phyloP scores from a whole-genome alignment of 257 asterid genomes.

The Solanum bukasovii region DNA sequence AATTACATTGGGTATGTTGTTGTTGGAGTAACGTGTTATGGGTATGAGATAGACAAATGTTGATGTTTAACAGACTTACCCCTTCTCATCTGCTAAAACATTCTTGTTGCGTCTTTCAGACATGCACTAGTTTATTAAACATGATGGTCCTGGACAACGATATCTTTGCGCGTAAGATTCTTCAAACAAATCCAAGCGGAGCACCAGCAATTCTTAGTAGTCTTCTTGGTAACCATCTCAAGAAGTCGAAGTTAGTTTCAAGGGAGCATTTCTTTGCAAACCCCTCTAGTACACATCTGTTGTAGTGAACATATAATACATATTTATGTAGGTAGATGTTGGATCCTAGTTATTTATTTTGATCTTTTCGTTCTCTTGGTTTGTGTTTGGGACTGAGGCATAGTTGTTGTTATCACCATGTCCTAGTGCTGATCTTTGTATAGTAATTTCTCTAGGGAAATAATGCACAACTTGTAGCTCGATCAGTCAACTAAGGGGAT shows the following conservation, averaged over 20 bases:
- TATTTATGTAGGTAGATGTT: not conserved
- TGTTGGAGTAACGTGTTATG: not conserved
- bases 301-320: constrained; percentile 22
- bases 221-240: constrained; percentile 34
- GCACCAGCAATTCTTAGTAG: constrained; percentile 57
- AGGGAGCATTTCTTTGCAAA: constrained; percentile 76
- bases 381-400: not conserved
- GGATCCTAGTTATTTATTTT: not conserved
- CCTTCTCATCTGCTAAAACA: constrained; percentile 5
- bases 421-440: not conserved
- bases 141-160: constrained; percentile 58
- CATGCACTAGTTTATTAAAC: constrained; percentile 68
- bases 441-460: not conserved
- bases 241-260: constrained; percentile 26
- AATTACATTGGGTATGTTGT: not conserved
- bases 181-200: constrained; percentile 28
- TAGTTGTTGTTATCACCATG: not conserved
- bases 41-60: not conserved
- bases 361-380: not conserved
- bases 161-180: constrained; percentile 47
- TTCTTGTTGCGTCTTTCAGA: constrained; percentile 32
- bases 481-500: not conserved
- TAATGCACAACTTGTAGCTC: not conserved
- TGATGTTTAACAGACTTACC: not conserved
- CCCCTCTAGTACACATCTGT: constrained; percentile 41